Evolutionary conservation across 331 rosid genomes (phyloP).

Genomic region (Acacia concinna): DNA sequence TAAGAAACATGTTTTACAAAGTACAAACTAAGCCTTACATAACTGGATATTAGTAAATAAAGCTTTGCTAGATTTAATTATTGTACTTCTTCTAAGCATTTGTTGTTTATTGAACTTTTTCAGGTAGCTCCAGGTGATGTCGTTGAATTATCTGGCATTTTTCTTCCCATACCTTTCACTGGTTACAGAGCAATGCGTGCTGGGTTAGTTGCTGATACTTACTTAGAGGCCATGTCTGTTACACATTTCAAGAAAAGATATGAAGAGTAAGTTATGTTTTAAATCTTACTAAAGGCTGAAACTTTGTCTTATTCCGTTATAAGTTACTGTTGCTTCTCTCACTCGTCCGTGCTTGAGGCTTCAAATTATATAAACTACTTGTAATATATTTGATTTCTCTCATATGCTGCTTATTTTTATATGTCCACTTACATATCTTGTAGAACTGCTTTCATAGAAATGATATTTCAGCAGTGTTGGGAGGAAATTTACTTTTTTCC

Average conservation of each 20-base stretch:
- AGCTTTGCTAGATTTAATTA: slow-evolving; percentile 19
- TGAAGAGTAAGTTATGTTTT: slow-evolving; percentile 76
- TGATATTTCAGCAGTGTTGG: background rate
- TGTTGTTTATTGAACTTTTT: slow-evolving; percentile 26
- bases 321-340: slow-evolving; percentile 5
- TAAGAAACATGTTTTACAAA: background rate
- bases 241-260: slow-evolving; percentile 93
- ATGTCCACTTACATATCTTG: background rate
- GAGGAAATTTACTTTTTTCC: slow-evolving; percentile 10
- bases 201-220: slow-evolving; percentile 95
- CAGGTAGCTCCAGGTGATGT: slow-evolving; percentile 99
- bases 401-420: slow-evolving; percentile 18
- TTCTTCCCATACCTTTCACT: slow-evolving; percentile 92
- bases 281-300: slow-evolving; percentile 1
- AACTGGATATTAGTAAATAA: slow-evolving; percentile 2
- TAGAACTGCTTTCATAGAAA: slow-evolving; percentile 11
- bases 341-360: background rate
- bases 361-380: background rate
- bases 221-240: slow-evolving; percentile 96
- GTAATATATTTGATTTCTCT: background rate
- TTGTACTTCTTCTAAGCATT: slow-evolving; percentile 6
- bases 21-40: background rate
- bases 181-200: slow-evolving; percentile 99
- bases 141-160: slow-evolving; percentile 88
- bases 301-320: background rate